Evolutionary conservation across 345 rosid species (phyloP), one percentile per base, ranked within the genome.

Genomic region (Aquilaria sinensis): DNA sequence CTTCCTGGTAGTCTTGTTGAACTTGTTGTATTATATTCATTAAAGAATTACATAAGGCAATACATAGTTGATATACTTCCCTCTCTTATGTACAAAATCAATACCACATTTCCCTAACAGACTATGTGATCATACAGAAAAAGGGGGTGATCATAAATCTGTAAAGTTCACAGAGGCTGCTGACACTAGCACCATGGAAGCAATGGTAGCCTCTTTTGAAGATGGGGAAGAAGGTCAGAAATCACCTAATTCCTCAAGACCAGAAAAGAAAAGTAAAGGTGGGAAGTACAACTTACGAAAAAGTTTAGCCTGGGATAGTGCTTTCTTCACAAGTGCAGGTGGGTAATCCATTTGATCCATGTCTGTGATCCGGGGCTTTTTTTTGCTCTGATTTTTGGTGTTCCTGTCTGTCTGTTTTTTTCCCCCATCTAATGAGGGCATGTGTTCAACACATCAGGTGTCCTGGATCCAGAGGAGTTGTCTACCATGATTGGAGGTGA

Each of bases 291-390:
- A 85, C 63, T 60, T 88, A 74, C 87, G 97, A 53, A 86, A 86
- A 62, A 93, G 98, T 75, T 81, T 93, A 76, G 97, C 96, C 4
- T 90, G 98, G 98, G 95, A 93, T 52, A 90, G 73, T 69, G 98
- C 96, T 56, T 90, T 93, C 72, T 90, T 93, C 84, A 93, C 98
- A n/a, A 83, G 82, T 70, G 89, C 80, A 61, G 98, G 98, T 77
- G 72, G 16, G 37, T 12, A 43, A 9, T 50, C 14, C 43, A 12
- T 65, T 1, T 65, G 72, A 29, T 53, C 8, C 34, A 60, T 13
- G 31, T 30, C 23, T 23, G 23, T 23, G 23, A 23, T 23, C 23
- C 23, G 23, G 23, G 23, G 23, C 23, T 51, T 6, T 37, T 48
- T 37, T 31, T 56, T 31, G 9, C 31, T 45, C 47, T 47, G 31